Base-by-base conservation (phyloP, 441 rosid genomes). In the Pelargonium australe region DNA sequence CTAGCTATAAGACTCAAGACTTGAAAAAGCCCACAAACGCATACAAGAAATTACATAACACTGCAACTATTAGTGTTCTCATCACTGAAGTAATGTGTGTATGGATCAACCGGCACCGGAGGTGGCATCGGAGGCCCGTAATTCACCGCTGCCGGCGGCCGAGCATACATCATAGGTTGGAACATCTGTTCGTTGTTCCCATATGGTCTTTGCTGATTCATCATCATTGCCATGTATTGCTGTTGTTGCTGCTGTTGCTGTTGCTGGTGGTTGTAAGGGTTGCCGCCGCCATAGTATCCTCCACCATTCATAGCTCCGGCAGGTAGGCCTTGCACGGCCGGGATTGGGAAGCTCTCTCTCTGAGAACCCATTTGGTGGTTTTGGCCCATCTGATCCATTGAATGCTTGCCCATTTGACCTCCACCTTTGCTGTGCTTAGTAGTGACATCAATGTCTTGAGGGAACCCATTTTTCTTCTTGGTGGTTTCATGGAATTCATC, bases 171-270 rank as follows among this genome's bases (percentile, higher is more conserved):
- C 96, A 85, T 83, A 0, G 95, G 96, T 16, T 84, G 96, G 72
- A 77, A 91, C 95, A 87, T 92, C 1, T 28, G 0, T 78, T 76
- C 80, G 1, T 85, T 92, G 9, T 84, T 83, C 20, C 91, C 94
- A 37, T 83, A 67, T 20, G 80, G 78, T 62, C 58, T 68, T 20
- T 89, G 98, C 14, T 89, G 92, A 41, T 84, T 84, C 97, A 94
- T 89, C 98, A 94, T 86, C 97, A 91, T 91, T 41, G 79, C 86
- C 95, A 94, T 82, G 43, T 91, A 86, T 40, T 81, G 97, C 28
- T 88, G 93, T 65, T 76, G 79, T 1, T 68, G 62, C 5, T 23
- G 67, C 5, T 65, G 53, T 2, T 40, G 68, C 5, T 66, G 49
- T 13, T 66, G 53, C 16, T 65, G 63, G 0, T 65, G 64, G 63